These are phyloP conservation scores for Entoloma clypeatum DNA, from an alignment of 1,284 basidiomycete species.

Conservation along the genomic window DNA sequence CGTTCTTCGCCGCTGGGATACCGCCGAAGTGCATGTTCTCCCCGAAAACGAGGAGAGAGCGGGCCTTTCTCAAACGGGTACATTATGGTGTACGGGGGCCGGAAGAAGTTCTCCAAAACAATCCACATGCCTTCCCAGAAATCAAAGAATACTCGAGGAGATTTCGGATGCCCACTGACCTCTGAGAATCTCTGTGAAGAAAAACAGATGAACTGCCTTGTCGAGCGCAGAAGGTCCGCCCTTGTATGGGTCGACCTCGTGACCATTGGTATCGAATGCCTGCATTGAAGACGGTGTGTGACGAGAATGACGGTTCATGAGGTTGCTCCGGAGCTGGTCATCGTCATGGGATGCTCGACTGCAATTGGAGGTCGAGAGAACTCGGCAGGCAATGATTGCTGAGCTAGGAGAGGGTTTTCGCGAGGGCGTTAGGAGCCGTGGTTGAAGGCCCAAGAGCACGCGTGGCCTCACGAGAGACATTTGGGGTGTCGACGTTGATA, in stretches of 20 bases:
- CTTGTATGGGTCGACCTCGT: conserved; percentile 63
- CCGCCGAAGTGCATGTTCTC: conserved; percentile 96
- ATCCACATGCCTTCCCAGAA: conserved; percentile 91
- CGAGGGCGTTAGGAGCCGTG: conserved; percentile 25
- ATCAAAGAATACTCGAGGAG: conserved; percentile 6
- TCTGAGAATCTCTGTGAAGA: conserved; percentile 97
- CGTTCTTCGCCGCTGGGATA: conserved; percentile 99
- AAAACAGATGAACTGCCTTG: conserved; percentile 96
- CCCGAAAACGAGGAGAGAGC: conserved; percentile 95
- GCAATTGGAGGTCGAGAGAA: conserved; percentile 39
- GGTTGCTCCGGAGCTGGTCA: conserved; percentile 38
- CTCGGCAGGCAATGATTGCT: conserved; percentile 43
- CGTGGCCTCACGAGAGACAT: conserved; percentile 50
- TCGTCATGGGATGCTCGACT: conserved; percentile 26
- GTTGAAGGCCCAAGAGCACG: conserved; percentile 36
- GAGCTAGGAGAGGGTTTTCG: conserved; percentile 29
- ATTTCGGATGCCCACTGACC: conserved; percentile 48
- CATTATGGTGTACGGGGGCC: conserved; percentile 98
- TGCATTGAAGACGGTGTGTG: conserved; percentile 20
- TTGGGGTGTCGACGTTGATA: conserved; percentile 35
- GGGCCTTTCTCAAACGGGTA: conserved; percentile 98
- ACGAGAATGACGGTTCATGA: conserved; percentile 33
- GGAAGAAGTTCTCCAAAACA: conserved; percentile 97
- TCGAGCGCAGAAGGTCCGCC: conserved; percentile 86
- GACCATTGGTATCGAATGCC: conserved; percentile 42